Base-by-base conservation (phyloP, 2,329 filamentous ascomycete genomes). In the Cryoendolithus antarcticus region DNA sequence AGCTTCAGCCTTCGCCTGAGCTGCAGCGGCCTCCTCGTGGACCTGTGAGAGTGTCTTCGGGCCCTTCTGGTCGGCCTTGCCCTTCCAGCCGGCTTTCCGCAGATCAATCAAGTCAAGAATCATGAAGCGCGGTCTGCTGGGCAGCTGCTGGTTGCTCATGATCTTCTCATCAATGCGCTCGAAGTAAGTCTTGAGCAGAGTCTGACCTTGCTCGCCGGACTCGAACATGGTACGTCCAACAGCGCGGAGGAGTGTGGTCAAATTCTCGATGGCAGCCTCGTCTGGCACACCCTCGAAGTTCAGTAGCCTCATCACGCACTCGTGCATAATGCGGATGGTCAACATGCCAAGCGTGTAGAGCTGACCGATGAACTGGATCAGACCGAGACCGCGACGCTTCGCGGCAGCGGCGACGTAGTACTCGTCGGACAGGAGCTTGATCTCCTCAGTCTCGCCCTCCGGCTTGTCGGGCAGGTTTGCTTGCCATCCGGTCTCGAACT, bases 331-430 rank as follows among this genome's bases (percentile, higher is more conserved):
- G 61, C 89, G 84, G 63, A 95, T 85, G 45, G 91, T 98, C 62
- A 98, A 75, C 91, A 98, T 98, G 60, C 82, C 80, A 44, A 98
- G 78, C 72, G 96, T 98, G 77, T 93, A 98, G 34, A 98, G 77
- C 66, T 98, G 91, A 69, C 91, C 91, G 58, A 98, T 98, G 67
- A 98, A 98, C 65, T 95, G 89, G 48, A 98, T 89, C 13, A 98
- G 76, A 80, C 91, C 91, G 48, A 98, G 82, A 66, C 91, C 91
- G 63, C 86, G 83, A 65, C 91, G 81, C 72, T 98, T 98, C 56
- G 88, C 88, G 42, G 89, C 88, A 36, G 88, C 89, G 31, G 86
- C 89, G 48, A 78, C 67, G 62, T 98, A 98, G 69, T 98, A 98
- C 61, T 96, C 91, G 46, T 98, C 91, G 0, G 89, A 94, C 51